phyloP scores from a whole-genome alignment of 176 grass and related monocot species.

The Ampelocalamus luodianensis region DNA sequence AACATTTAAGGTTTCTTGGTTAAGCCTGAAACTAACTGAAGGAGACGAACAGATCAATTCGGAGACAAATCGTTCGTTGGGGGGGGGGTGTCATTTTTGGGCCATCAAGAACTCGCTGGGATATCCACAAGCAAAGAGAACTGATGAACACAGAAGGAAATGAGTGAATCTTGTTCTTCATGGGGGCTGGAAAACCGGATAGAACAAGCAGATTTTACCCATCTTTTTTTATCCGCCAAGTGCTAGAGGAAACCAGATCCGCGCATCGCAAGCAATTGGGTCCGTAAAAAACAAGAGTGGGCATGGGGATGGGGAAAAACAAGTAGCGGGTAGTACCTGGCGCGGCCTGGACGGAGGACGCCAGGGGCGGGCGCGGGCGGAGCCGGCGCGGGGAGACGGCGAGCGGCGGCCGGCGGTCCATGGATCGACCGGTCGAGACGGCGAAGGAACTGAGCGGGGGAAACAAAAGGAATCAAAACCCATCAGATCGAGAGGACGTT shows the following conservation, averaged over 20 bases:
- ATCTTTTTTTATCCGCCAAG: not conserved
- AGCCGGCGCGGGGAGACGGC: constrained; percentile 80
- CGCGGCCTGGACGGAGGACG: constrained; percentile 41
- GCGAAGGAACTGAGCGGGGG: not conserved
- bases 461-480: not conserved
- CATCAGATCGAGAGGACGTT: not conserved
- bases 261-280: not conserved
- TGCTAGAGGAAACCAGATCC: not conserved
- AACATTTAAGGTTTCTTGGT: not conserved
- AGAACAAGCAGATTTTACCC: too few species aligned
- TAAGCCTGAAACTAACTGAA: not conserved
- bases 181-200: too few species aligned
- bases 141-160: not conserved
- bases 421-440: constrained; percentile 13
- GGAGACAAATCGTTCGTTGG: not conserved
- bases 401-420: constrained; percentile 67
- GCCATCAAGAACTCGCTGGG: not conserved
- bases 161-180: too few species aligned
- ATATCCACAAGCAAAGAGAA: constrained; percentile 24
- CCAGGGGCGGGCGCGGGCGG: constrained; percentile 51
- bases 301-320: too few species aligned
- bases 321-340: constrained; percentile 44
- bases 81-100: too few species aligned
- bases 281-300: not conserved
- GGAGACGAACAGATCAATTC: not conserved